These are phyloP conservation scores for Tricladium varicosporioides DNA, from an alignment of 2,329 filamentous ascomycete species.

Conservation along the genomic window DNA sequence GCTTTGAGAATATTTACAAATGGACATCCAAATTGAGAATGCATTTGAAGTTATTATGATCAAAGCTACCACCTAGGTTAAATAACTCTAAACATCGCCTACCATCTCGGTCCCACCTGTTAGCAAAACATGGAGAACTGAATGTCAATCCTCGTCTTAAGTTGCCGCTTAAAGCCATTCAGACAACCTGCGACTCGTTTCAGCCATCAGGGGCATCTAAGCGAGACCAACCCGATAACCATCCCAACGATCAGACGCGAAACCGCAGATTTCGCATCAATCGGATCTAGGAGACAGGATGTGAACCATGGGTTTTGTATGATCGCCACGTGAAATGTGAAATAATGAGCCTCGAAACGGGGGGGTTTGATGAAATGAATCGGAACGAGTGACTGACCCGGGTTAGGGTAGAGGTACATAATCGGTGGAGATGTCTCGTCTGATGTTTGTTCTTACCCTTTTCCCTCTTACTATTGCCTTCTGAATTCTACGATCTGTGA, in stretches of 20 bases:
- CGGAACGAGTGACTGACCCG: not conserved
- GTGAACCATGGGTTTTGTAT: not conserved
- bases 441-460: not conserved
- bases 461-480: not conserved
- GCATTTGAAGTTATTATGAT: too few relatives aligned
- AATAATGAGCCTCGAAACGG: not conserved
- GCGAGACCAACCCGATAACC: not conserved
- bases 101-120: too few relatives aligned
- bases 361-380: not conserved
- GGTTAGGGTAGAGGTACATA: slow-evolving; percentile 1
- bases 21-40: too few relatives aligned
- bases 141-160: not conserved
- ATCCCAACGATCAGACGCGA: not conserved
- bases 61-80: too few relatives aligned
- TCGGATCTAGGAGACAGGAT: slow-evolving; percentile 3
- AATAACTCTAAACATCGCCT: too few relatives aligned
- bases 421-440: not conserved
- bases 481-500: slow-evolving; percentile 7
- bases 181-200: not conserved
- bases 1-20: too few relatives aligned
- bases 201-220: not conserved
- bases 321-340: slow-evolving; percentile 3
- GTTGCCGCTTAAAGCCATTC: not conserved
- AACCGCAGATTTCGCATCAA: not conserved
- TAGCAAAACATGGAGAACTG: too few relatives aligned